Evolutionary conservation across 1,284 basidiomycete species (phyloP), one percentile per base, ranked within the genome.

Genomic region (Puccinia triticina): DNA sequence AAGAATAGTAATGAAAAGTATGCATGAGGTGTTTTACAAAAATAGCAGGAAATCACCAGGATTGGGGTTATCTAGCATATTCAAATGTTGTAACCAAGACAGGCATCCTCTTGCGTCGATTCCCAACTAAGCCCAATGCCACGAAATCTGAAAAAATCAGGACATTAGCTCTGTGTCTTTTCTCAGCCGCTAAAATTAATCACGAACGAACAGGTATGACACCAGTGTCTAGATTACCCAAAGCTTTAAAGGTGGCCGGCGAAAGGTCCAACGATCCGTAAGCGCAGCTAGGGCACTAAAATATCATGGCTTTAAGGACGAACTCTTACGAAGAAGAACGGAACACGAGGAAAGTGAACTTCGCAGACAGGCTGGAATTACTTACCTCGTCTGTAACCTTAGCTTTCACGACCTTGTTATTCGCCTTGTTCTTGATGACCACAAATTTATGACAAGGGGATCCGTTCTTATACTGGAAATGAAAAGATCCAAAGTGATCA

Each of bases 301-400:
- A 59, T 2, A 43, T n/a, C 32, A 55, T n/a, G 26, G 2, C 50
- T 37, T 53, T 73, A 3, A 73, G 32, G 18, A 55, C 32, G 29
- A n/a, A 10, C 34, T 50, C 23, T 64, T 34, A 32, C 26, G 29
- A 7, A 8, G 43, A 46, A 23, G 55, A n/a, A 50, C 21, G 32
- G 40, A 57, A 8, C n/a, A 2, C 34, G 34, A 29, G 48, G 23
- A 10, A 46, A 46, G 43, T 26, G 43, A 16, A 34, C n/a, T 29
- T 12, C 34, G 12, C 10, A 46, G n/a, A 21, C 12, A 23, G 37
- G 32, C 32, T 29, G 43, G 32, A 72, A 29, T 48, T 34, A 55
- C 66, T 29, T 50, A 82, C 79, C 59, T 74, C 71, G 64, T 82
- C 79, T 11, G 72, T 82, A n/a, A 82, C 79, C 57, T 75, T 74